Conservation (phyloP, 2,329 filamentous ascomycete genomes). For the Cladosporium sp. region DNA sequence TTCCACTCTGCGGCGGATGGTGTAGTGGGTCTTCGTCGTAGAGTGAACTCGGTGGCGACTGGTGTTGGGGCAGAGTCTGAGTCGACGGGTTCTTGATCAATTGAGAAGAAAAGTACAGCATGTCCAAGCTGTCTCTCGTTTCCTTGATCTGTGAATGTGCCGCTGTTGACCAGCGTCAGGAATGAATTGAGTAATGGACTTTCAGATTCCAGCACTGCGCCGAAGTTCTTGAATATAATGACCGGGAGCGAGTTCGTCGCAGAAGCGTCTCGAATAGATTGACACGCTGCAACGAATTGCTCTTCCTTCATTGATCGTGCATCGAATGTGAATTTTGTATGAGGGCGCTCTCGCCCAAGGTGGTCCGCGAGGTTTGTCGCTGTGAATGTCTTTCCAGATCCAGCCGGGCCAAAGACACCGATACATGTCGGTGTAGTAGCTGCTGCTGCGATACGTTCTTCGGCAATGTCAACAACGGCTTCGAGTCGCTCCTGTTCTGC, state of each 20-base stretch:
- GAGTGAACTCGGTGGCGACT: conserved; percentile 28
- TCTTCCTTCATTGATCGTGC: conserved; percentile 33
- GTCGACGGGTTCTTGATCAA: conserved; percentile 34
- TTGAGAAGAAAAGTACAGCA: conserved; percentile 37
- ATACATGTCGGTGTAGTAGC: conserved; percentile 35
- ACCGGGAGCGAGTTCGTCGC: conserved; percentile 33
- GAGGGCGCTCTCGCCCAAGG: conserved; percentile 25
- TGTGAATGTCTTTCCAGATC: conserved; percentile 40
- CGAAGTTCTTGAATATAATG: conserved; percentile 38
- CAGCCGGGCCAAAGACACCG: conserved; percentile 34
- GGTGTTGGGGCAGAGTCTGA: conserved; percentile 33
- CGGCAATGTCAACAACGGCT: conserved; percentile 34
- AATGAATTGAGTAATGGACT: conserved; percentile 34
- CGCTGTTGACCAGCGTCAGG: conserved; percentile 35
- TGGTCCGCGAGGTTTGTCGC: conserved; percentile 35
- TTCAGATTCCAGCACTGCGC: conserved; percentile 32
- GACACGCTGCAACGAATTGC: conserved; percentile 35
- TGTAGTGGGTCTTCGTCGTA: conserved; percentile 17
- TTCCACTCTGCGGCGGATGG: conserved; percentile 20
- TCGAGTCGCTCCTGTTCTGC: conserved; percentile 37
- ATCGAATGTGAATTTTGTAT: conserved; percentile 35
- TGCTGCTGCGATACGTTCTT: conserved; percentile 33
- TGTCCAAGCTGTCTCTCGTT: conserved; percentile 33
- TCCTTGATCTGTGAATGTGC: conserved; percentile 35
- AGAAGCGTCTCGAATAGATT: conserved; percentile 36